A percentile compares a stretch with the other conserved stretches of the same genome.
Evolutionary conservation across 2,329 filamentous ascomycete genomes (phyloP).

Genomic region (Apiospora sp.): DNA sequence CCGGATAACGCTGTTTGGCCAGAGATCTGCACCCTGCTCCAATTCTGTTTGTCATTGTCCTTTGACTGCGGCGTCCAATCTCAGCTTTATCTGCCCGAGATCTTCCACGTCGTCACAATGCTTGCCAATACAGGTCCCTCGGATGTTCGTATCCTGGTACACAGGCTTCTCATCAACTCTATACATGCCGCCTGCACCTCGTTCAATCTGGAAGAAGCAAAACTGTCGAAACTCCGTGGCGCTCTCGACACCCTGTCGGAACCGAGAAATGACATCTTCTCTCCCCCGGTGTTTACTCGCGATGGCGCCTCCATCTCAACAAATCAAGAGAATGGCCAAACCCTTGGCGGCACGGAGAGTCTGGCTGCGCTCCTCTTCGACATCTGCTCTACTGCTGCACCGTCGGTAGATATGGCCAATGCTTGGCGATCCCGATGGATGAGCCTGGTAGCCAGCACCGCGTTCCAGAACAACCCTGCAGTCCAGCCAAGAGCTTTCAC

Average conservation of each 20-base stretch:
- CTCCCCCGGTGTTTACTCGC: conserved; percentile 53
- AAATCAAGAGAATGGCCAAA: conserved; percentile 59
- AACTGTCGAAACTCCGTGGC: conserved; percentile 61
- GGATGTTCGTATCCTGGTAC: conserved; percentile 65
- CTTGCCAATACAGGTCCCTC: conserved; percentile 69
- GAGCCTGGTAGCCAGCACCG: conserved; percentile 75
- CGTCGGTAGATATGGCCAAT: conserved; percentile 70
- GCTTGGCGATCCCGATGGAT: conserved; percentile 77
- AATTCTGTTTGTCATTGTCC: conserved; percentile 71
- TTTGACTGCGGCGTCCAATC: conserved; percentile 74
- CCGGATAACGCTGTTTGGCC: conserved; percentile 74
- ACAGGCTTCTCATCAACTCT: conserved; percentile 71
- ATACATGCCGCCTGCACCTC: conserved; percentile 73
- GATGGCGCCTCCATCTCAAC: conserved; percentile 64
- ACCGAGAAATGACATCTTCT: conserved; percentile 65
- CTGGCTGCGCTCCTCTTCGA: conserved; percentile 70
- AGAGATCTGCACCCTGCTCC: conserved; percentile 73
- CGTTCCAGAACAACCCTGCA: conserved; percentile 76
- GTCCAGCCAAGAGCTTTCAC: conserved; percentile 75
- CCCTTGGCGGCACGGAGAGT: conserved; percentile 65
- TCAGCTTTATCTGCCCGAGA: conserved; percentile 72
- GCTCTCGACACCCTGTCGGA: conserved; percentile 68
- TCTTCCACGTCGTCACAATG: conserved; percentile 77
- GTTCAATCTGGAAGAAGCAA: conserved; percentile 68
- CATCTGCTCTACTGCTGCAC: conserved; percentile 68